Evolutionary conservation across 2,329 filamentous ascomycete genomes (phyloP), one percentile per base, ranked within the genome.

Genomic region (Claviceps sp.): DNA sequence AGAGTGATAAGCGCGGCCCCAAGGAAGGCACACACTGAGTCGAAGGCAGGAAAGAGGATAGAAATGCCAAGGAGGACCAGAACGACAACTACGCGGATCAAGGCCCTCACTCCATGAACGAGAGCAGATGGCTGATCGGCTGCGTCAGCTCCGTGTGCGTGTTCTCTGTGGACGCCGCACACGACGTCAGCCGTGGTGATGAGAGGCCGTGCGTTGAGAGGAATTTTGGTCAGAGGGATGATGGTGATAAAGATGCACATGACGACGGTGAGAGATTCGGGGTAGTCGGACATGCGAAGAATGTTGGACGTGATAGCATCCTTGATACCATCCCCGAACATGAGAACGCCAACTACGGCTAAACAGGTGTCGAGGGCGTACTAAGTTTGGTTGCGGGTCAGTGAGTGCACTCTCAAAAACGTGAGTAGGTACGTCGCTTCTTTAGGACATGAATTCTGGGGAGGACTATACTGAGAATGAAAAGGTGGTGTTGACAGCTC

Each of bases 141-240:
- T 16, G 76, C 68, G 20, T 57, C 61, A 51, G 71, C 53, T 43
- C 64, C 64, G 49, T 67, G 66, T 23, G 54, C 48, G 13, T 52
- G 51, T 51, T 71, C 57, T 50, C 66, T 66, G 62, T 86, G 82
- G 44, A 96, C 75, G 45, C 89, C 88, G 54, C 81, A 77, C 52
- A 95, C 70, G 47, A 93, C 80, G 70, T 97, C 93, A 50, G 87
- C 68, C 0, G 89, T 96, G 36, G 83, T 83, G 57, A 95, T 79
- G 58, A 97, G 90, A 11, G 91, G 93, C 2, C 90, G 84, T 8
- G 86, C 85, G 64, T 90, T 94, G 38, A 96, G 74, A 0, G 90
- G 89, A n/a, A 96, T 82, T 68, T 98, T 98, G 38, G 91, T 96
- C 49, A 98, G 72, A 0, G 91, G 93, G 56, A 97, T 95, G 63